These are phyloP conservation scores for Wickerhamomyces sp. DNA, from an alignment of 1,139 yeast species.

Conservation along the genomic window DNA sequence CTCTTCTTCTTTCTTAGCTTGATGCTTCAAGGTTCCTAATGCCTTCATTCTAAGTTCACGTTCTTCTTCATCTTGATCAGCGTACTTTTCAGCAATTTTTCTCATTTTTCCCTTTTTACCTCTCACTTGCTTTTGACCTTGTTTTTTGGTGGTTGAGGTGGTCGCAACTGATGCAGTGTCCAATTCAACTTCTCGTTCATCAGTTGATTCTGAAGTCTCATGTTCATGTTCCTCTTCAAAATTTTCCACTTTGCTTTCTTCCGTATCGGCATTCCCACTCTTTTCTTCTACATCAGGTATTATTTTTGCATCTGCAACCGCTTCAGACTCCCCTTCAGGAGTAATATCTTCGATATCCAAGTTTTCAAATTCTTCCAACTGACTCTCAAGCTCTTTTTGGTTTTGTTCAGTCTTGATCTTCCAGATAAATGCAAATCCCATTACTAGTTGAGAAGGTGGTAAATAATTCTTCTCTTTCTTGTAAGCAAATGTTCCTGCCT, in stretches of 20 bases:
- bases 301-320: conserved; percentile 9
- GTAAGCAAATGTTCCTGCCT: conserved; percentile 59
- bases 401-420: conserved; percentile 36
- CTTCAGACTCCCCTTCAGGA: conserved; percentile 12
- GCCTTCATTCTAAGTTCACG: conserved; percentile 67
- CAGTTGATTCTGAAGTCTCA: conserved; percentile 1
- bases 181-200: conserved; percentile 7
- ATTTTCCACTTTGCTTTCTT: background rate
- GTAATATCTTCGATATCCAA: conserved; percentile 21
- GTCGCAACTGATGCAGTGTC: conserved; percentile 13
- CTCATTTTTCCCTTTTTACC: conserved; percentile 83
- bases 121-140: conserved; percentile 43
- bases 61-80: conserved; percentile 91
- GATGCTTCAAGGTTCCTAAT: conserved; percentile 68
- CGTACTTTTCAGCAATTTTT: conserved; percentile 78
- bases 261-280: conserved; percentile 1
- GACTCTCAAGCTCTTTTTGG: conserved; percentile 15
- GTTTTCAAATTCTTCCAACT: conserved; percentile 22
- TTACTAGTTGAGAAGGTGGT: conserved; percentile 79
- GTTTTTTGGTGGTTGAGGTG: conserved; percentile 14
- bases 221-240: conserved; percentile 4
- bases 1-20: conserved; percentile 31
- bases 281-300: conserved; percentile 9
- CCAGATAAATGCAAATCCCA: conserved; percentile 88
- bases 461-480: conserved; percentile 51